Evolutionary conservation across 345 rosid species (phyloP), one percentile per base, ranked within the genome.

Genomic region (Eutrema heterophyllum): DNA sequence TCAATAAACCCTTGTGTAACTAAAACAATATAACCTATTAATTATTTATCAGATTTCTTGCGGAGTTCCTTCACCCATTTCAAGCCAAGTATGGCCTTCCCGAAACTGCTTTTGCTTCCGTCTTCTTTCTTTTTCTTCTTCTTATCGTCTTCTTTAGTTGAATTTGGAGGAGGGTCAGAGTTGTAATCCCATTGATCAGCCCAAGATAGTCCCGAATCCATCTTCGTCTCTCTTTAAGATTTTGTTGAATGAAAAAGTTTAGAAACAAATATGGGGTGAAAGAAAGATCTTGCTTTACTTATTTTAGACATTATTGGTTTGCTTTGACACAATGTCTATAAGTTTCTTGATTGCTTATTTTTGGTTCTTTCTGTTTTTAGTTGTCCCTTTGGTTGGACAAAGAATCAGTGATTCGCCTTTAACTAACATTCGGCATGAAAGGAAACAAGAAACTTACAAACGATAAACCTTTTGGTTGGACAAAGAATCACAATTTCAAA

Each of bases 161-260:
- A 44, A 64, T 64, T 54, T 9, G 67, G 73, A 58, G 78, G 78
- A 49, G 68, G 78, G 1, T 74, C 78, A 39, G 78, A 66, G 72
- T 74, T 74, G 60, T 74, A 74, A 18, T 74, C 72, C 78, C 78
- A 57, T 74, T 74, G 72, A 74, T 66, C 78, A 58, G 78, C 78
- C 78, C 78, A 74, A 9, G 78, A 67, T 39, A 74, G 68, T 67
- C 78, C 78, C 0, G 73, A 49, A 39, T 74, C 78, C 78, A 74
- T 74, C 38, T 56, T 21, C 9, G 6, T 53, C 67, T 64, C 29
- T 72, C 57, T 35, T 46, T 4, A 15, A 38, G 52, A 12, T 56
- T 74, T 36, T 55, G 24, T 46, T 38, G 44, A 74, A 74, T 48
- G 66, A 29, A 21, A 49, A 54, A 41, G 18, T 30, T 66, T 66